These are phyloP conservation scores for Betula pendula DNA, from an alignment of 306 rosid species.

Conservation along the genomic window DNA sequence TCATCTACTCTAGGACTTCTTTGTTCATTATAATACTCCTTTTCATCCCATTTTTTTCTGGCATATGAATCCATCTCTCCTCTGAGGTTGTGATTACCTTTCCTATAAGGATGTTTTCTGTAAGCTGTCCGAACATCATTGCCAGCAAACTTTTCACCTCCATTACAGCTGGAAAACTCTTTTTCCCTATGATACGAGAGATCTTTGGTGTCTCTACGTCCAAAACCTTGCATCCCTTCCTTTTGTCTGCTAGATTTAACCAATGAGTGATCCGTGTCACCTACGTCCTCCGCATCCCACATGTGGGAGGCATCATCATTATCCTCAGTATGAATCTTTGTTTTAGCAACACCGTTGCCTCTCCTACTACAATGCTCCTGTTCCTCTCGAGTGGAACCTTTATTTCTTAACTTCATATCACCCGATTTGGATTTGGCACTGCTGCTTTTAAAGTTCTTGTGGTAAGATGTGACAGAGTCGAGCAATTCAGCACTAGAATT, in stretches of 20 bases:
- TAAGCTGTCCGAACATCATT: slow-evolving; percentile 13
- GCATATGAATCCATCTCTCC: slow-evolving; percentile 28
- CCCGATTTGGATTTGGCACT: slow-evolving; percentile 28
- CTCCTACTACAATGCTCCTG: slow-evolving; percentile 32
- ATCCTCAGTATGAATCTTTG: slow-evolving; percentile 19
- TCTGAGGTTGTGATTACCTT: slow-evolving; percentile 32
- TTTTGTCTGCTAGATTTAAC: slow-evolving; percentile 34
- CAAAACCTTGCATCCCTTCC: slow-evolving; percentile 33
- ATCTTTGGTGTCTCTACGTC: slow-evolving; percentile 30
- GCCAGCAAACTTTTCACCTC: slow-evolving; percentile 36
- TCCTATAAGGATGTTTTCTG: slow-evolving; percentile 27
- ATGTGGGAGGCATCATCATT: slow-evolving; percentile 30
- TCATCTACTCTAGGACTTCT: slow-evolving; percentile 23
- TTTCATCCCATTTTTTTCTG: slow-evolving; percentile 33
- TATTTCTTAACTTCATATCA: slow-evolving; percentile 39
- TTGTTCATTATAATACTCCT: slow-evolving; percentile 31
- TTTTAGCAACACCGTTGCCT: slow-evolving; percentile 23
- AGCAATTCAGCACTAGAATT: slow-evolving; percentile 25
- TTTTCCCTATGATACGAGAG: slow-evolving; percentile 38
- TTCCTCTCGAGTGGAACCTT: slow-evolving; percentile 34
- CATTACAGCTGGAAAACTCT: slow-evolving; percentile 36
- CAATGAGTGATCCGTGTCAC: slow-evolving; percentile 29
- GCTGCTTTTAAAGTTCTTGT: slow-evolving; percentile 33
- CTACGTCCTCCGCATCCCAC: slow-evolving; percentile 34
- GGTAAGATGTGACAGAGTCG: slow-evolving; percentile 36